Conservation (phyloP, 2,329 filamentous ascomycete genomes). For the Phialophora verrucosa region DNA sequence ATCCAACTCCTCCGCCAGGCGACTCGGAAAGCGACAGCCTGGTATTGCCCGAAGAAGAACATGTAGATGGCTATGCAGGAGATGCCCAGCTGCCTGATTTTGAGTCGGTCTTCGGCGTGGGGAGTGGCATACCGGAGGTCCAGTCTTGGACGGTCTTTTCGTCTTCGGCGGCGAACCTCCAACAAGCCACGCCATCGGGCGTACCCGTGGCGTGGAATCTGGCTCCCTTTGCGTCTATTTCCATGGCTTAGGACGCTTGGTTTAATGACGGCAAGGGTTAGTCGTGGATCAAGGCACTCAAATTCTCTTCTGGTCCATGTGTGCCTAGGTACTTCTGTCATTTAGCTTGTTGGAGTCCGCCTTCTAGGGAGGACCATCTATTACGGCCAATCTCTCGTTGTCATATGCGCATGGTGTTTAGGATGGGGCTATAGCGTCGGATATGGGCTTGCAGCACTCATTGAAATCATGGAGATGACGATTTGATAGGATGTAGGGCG, state of each 20-base stretch:
- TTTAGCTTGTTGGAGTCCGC: not conserved
- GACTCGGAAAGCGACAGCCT: slow-evolving; percentile 1
- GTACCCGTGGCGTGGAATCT: not conserved
- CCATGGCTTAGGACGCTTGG: not conserved
- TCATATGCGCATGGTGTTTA: not conserved
- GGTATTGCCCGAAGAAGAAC: not conserved
- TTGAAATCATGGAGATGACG: not conserved
- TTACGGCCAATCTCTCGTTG: not conserved
- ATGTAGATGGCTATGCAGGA: not conserved
- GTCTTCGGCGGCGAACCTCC: not conserved
- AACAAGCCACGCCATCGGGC: not conserved
- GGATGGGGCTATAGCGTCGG: not conserved
- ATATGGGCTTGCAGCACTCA: not conserved
- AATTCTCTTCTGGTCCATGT: not conserved
- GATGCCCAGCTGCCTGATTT: not conserved
- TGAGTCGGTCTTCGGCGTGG: not conserved
- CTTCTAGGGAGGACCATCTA: not conserved
- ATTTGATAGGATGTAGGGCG: not conserved
- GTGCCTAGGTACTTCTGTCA: not conserved
- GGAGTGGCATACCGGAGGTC: not conserved
- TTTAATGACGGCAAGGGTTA: not conserved
- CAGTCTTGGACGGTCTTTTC: slow-evolving; percentile 2
- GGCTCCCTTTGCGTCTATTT: not conserved
- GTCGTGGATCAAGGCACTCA: not conserved
- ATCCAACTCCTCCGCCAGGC: slow-evolving; percentile 1